phyloP scores from a whole-genome alignment of 305 asterid genomes.

The Striga hermonthica region DNA sequence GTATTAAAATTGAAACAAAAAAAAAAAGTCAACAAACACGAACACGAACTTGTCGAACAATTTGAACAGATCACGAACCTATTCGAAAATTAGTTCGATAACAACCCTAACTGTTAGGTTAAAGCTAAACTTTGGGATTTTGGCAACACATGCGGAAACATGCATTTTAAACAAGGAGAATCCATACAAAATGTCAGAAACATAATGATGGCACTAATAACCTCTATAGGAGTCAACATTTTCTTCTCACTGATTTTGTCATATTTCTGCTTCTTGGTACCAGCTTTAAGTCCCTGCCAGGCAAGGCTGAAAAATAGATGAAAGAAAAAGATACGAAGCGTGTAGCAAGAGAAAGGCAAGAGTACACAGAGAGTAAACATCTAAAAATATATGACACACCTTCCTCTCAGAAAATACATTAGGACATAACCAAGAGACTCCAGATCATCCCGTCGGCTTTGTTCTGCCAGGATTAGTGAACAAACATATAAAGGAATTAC shows the following conservation, averaged over 20 bases:
- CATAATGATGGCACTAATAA: constrained; percentile 31
- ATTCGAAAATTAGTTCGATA: no score
- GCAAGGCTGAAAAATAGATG: constrained; percentile 51
- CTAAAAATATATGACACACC: constrained; percentile 37
- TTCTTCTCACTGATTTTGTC: constrained; percentile 71
- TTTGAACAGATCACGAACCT: no score
- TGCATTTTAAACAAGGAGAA: constrained; percentile 9
- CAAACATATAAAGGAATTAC: constrained; percentile 16
- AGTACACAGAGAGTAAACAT: background rate
- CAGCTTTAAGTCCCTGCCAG: constrained; percentile 80
- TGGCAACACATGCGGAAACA: background rate
- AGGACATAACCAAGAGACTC: constrained; percentile 71
- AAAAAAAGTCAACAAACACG: no score
- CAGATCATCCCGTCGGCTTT: constrained; percentile 77
- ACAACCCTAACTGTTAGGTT: no score
- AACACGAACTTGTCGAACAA: no score
- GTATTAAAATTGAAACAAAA: no score
- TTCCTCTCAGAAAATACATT: constrained; percentile 78
- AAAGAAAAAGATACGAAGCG: no score
- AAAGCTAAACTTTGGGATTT: no score
- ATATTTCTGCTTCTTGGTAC: constrained; percentile 73
- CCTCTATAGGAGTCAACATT: constrained; percentile 72
- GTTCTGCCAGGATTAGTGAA: constrained; percentile 48
- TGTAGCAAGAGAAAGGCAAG: constrained; percentile 15
- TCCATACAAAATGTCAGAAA: background rate